Evolutionary conservation across 768 basidiomycete genomes (phyloP).

Genomic region (Porpolomopsis calyptriformis): DNA sequence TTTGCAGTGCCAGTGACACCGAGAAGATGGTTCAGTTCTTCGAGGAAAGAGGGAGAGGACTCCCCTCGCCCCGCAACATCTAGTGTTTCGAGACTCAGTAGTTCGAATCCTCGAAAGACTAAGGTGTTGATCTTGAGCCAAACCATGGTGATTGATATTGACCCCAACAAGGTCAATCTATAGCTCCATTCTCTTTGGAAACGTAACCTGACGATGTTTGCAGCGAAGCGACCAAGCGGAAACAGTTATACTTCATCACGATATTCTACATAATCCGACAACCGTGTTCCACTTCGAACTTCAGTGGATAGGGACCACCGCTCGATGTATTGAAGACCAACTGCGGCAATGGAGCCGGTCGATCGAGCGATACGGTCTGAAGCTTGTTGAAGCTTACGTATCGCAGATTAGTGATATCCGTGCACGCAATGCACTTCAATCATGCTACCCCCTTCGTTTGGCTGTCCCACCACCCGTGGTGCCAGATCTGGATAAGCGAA

Average conservation of each 20-base stretch:
- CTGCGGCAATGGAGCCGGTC: conserved; percentile 70
- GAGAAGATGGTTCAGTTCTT: conserved; percentile 58
- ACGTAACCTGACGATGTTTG: neutral
- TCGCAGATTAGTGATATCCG: conserved; percentile 84
- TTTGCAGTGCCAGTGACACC: conserved; percentile 64
- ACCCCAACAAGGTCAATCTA: conserved; percentile 50
- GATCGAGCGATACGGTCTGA: conserved; percentile 83
- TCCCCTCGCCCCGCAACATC: conserved; percentile 24
- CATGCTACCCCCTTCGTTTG: conserved; percentile 77
- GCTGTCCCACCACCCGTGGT: conserved; percentile 63
- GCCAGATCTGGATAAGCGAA: conserved; percentile 52
- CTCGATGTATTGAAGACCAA: conserved; percentile 82
- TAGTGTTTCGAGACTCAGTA: conserved; percentile 22
- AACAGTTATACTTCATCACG: conserved; percentile 80
- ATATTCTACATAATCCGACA: conserved; percentile 89
- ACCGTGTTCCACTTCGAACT: conserved; percentile 96
- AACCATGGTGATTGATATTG: conserved; percentile 84
- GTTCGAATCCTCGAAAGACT: conserved; percentile 32
- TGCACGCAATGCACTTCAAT: conserved; percentile 82
- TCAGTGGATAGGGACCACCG: conserved; percentile 93
- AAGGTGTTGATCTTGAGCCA: conserved; percentile 72
- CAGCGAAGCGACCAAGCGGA: conserved; percentile 84
- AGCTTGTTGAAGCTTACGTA: conserved; percentile 88
- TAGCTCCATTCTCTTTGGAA: neutral
- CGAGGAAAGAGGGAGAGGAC: conserved; percentile 37